phyloP scores from a whole-genome alignment of 805 yeast genomes.

The Lachancea meyersii region DNA sequence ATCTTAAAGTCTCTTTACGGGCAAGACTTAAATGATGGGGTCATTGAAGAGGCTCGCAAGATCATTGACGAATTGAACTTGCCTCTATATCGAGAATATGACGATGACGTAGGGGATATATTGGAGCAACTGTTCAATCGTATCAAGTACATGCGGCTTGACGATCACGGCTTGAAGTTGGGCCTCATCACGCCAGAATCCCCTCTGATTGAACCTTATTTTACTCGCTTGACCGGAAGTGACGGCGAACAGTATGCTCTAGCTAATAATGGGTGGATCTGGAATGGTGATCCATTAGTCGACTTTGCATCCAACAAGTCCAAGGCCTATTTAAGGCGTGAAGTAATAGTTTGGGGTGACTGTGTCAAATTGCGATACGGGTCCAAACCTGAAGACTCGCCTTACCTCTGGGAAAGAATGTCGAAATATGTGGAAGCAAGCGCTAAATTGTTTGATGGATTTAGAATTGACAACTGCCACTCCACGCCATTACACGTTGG shows the following conservation, averaged over 20 bases:
- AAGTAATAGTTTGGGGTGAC: constrained; percentile 96
- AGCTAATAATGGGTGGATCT: constrained; percentile 97
- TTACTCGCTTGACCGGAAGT: constrained; percentile 55
- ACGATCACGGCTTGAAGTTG: constrained; percentile 70
- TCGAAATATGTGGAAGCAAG: constrained; percentile 61
- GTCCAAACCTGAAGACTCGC: constrained; percentile 68
- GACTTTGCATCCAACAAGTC: constrained; percentile 84
- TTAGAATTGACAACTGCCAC: constrained; percentile 92
- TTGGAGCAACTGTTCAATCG: constrained; percentile 68
- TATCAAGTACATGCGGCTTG: constrained; percentile 69
- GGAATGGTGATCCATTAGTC: constrained; percentile 92
- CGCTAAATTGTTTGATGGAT: constrained; percentile 76
- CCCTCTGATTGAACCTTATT: constrained; percentile 82
- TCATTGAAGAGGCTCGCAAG: constrained; percentile 38
- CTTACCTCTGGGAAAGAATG: constrained; percentile 86
- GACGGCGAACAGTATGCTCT: constrained; percentile 60
- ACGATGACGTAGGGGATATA: constrained; percentile 62
- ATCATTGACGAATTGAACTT: constrained; percentile 74
- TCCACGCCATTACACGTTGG: constrained; percentile 96
- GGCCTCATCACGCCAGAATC: constrained; percentile 53
- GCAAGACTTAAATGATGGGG: constrained; percentile 28
- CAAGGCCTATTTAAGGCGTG: constrained; percentile 80
- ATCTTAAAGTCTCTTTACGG: constrained; percentile 41
- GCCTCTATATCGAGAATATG: constrained; percentile 65
- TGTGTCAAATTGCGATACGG: constrained; percentile 94